phyloP scores from a whole-genome alignment of 331 rosid genomes.

The Saraca asoca region DNA sequence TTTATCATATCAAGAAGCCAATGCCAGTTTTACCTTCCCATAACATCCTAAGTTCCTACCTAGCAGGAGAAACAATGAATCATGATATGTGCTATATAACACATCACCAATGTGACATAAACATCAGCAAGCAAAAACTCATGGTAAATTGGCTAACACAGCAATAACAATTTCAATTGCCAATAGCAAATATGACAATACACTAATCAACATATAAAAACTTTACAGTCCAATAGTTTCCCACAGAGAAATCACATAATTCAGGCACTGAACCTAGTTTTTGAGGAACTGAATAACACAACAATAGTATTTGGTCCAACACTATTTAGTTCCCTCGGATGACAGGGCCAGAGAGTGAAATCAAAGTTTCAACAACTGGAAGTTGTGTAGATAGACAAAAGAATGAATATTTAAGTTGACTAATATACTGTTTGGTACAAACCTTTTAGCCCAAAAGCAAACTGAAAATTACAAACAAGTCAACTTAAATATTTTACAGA shows the following conservation, averaged over 20 bases:
- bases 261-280: background rate
- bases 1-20: background rate
- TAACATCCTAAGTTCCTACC: too few relatives aligned
- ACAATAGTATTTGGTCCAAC: too few relatives aligned
- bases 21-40: conserved; percentile 2
- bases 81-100: background rate
- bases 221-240: background rate
- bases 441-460: background rate
- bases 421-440: background rate
- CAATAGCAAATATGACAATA: background rate
- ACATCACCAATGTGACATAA: conserved; percentile 11
- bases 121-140: background rate
- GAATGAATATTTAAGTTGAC: conserved; percentile 10
- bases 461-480: background rate
- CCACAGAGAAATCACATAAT: conserved; percentile 3
- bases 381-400: background rate
- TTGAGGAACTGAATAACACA: too few relatives aligned
- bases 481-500: conserved; percentile 1
- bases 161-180: too few relatives aligned
- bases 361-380: conserved; percentile 1
- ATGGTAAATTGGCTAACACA: background rate
- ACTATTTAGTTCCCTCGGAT: too few relatives aligned
- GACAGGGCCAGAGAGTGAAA: conserved; percentile 1
- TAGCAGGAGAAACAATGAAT: too few relatives aligned
- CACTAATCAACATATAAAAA: background rate